Evolutionary conservation across 352 stramenopile species (phyloP), one percentile per base, ranked within the genome.

Genomic region (Thalassiosira hispida): DNA sequence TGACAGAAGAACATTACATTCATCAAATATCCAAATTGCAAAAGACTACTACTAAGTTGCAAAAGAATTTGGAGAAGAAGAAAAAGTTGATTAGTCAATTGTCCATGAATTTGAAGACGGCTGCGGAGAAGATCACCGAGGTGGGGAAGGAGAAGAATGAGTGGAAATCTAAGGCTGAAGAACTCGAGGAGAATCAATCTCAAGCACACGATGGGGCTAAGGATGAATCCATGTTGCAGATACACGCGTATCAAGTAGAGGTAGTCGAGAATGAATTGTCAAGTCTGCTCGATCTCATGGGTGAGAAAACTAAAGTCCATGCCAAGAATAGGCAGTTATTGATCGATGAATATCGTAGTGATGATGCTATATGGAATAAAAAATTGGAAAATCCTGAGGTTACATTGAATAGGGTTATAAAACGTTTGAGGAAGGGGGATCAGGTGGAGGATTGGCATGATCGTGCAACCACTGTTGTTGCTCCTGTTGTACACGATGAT

Each of bases 61-160:
- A 52, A 16, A 27, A 40, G 22, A 35, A 64, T 7, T 44, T 81
- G 4, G 62, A 70, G 1, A 29, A 14, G 0, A 64, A 81, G 42
- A 73, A 74, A 44, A 66, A 69, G 40, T 66, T 73, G 40, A 35
- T 81, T 5, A 23, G 35, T 0, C 51, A 66, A 42, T 42, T 81
- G 40, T 64, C 44, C 7, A 42, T 62, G 55, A 73, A 81, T 49
- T 53, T 81, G 20, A 81, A 74, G 12, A 81, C 56, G 20, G 64
- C 72, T 22, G 72, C 72, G 22, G 72, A 81, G 22, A 81, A 70
- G 56, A 70, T 81, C 25, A 40, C n/a, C 14, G 52, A 44, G n/a
- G 20, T 75, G 27, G 65, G 44, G 1, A 52, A 46, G 25, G 62
- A 81, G 56, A 74, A 38, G 12, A 55, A 53, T 5, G 31, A 22